Percentiles rank a stretch among this genome's conserved stretches.
Conservation (phyloP, 345 rosid species). For the Brassica napus region Da-Ae NC_063436.1:15411001-15411500, state of each 20-base stretch:
- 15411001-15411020: constrained; percentile 91
- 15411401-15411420: constrained; percentile 87
- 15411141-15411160: constrained; percentile 92
- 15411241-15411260: constrained; percentile 96
- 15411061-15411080: constrained; percentile 99
- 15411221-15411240: constrained; percentile 92
- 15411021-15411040: constrained; percentile 74
- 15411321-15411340: constrained; percentile 95
- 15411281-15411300: constrained; percentile 90
- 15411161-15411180: constrained; percentile 90
- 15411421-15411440: constrained; percentile 97
- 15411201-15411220: constrained; percentile 83
- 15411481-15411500: constrained; percentile 60
- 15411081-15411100: constrained; percentile 97
- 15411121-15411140: constrained; percentile 92
- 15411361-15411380: constrained; percentile 95
- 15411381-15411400: constrained; percentile 94
- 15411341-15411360: constrained; percentile 97
- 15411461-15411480: constrained; percentile 80
- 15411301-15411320: constrained; percentile 98
- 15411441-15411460: constrained; percentile 84
- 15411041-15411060: constrained; percentile 97
- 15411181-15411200: constrained; percentile 90
- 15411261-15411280: constrained; percentile 81
- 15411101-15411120: constrained; percentile 98